These are phyloP conservation scores for Wallemia hederae DNA, from an alignment of 1,284 basidiomycete genomes.

Conservation along the genomic window DNA sequence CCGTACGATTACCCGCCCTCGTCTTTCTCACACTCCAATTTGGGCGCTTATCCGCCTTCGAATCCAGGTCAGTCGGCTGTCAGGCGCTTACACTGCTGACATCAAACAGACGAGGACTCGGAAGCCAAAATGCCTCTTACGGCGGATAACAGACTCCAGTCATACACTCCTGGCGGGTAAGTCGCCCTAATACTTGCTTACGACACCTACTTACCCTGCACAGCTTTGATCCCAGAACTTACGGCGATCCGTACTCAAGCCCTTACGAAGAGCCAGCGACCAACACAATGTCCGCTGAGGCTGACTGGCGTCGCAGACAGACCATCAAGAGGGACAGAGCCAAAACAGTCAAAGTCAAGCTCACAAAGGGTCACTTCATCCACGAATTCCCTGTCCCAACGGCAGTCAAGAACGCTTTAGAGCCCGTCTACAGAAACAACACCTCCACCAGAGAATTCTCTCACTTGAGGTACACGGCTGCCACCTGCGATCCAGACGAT, in stretches of 20 bases:
- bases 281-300: neutral
- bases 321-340: slow-evolving; percentile 61
- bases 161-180: neutral
- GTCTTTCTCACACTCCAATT: neutral
- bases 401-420: slow-evolving; percentile 6
- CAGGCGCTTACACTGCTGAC: neutral
- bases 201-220: neutral
- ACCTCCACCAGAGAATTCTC: neutral
- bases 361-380: slow-evolving; percentile 74
- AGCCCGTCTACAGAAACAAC: neutral
- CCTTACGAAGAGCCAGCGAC: neutral
- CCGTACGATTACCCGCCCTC: neutral
- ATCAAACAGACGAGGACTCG: neutral
- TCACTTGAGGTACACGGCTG: slow-evolving; percentile 31
- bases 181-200: neutral
- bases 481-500: slow-evolving; percentile 82
- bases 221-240: neutral
- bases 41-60: neutral
- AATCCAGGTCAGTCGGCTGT: neutral
- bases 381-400: slow-evolving; percentile 26
- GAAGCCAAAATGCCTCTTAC: neutral
- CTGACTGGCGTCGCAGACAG: slow-evolving; percentile 38
- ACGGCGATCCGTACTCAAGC: neutral
- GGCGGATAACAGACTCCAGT: neutral
- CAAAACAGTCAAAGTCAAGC: slow-evolving; percentile 60